Percentiles rank a stretch among this genome's conserved stretches.
Conservation (phyloP, 2,329 filamentous ascomycete species). For the Fusarium protoensiforme region DNA sequence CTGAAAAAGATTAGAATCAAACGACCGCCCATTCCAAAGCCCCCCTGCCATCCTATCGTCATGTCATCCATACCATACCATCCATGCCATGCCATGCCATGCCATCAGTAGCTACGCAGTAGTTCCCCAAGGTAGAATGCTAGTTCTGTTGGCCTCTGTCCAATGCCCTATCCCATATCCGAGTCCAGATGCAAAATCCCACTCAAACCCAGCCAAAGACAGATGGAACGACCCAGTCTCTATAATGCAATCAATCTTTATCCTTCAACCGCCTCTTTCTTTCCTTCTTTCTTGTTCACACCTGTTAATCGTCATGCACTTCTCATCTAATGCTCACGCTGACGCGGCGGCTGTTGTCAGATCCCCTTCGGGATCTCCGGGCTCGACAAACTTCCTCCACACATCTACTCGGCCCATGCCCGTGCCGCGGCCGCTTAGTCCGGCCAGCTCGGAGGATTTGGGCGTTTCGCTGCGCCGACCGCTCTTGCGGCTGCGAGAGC, state of each 20-base stretch:
- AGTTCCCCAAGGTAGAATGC: not conserved
- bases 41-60: slow-evolving; percentile 20
- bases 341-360: slow-evolving; percentile 23
- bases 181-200: slow-evolving; percentile 10
- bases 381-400: slow-evolving; percentile 61
- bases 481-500: slow-evolving; percentile 43
- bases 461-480: slow-evolving; percentile 44
- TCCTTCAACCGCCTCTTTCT: not conserved
- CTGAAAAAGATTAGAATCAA: not conserved
- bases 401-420: slow-evolving; percentile 61
- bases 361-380: slow-evolving; percentile 53
- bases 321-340: slow-evolving; percentile 1
- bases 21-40: slow-evolving; percentile 16
- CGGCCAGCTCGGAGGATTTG: slow-evolving; percentile 58
- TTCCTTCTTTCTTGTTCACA: not conserved
- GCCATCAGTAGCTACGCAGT: not conserved
- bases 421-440: slow-evolving; percentile 56
- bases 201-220: slow-evolving; percentile 1
- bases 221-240: slow-evolving; percentile 8
- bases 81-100: not conserved
- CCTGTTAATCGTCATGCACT: slow-evolving; percentile 3
- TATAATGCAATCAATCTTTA: slow-evolving; percentile 16
- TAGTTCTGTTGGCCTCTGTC: slow-evolving; percentile 33
- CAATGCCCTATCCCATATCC: slow-evolving; percentile 10
- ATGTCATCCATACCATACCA: not conserved